Percentiles rank a stretch among this genome's conserved stretches.
These are phyloP conservation scores for Silene coronaria DNA, from an alignment of 179 eudicot species.

Conservation along the genomic window DNA sequence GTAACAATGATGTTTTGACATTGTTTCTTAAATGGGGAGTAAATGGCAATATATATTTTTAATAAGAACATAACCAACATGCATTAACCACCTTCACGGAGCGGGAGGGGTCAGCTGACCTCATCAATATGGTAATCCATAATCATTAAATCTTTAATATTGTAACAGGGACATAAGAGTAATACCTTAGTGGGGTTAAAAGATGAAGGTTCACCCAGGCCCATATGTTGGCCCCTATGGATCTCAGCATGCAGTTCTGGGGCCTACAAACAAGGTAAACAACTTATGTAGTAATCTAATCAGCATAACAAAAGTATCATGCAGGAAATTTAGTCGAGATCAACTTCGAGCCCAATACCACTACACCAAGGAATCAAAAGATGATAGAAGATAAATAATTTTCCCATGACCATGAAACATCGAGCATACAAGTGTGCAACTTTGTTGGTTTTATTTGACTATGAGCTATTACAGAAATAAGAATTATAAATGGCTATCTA, in stretches of 20 bases:
- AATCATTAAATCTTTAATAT: background rate
- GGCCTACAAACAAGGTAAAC: conserved; percentile 38
- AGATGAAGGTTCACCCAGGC: conserved; percentile 45
- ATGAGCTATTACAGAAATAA: background rate
- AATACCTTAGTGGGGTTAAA: conserved; percentile 60
- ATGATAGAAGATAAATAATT: background rate
- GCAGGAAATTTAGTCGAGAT: background rate
- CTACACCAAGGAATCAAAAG: background rate
- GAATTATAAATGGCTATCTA: background rate
- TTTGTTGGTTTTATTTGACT: background rate
- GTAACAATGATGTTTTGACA: background rate
- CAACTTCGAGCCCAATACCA: background rate
- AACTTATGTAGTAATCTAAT: background rate
- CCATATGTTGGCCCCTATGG: conserved; percentile 54
- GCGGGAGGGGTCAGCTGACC: background rate
- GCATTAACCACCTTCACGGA: background rate
- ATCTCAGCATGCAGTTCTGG: conserved; percentile 67
- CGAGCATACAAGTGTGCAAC: background rate
- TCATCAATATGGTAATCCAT: background rate
- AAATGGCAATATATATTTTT: background rate
- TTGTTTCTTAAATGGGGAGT: background rate
- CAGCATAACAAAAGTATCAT: background rate
- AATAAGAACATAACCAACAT: background rate
- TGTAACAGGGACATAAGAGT: background rate
- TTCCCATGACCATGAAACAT: background rate